Conservation (phyloP, 2,329 filamentous ascomycete genomes). For the Magnaporthiopsis rhizophila region DNA sequence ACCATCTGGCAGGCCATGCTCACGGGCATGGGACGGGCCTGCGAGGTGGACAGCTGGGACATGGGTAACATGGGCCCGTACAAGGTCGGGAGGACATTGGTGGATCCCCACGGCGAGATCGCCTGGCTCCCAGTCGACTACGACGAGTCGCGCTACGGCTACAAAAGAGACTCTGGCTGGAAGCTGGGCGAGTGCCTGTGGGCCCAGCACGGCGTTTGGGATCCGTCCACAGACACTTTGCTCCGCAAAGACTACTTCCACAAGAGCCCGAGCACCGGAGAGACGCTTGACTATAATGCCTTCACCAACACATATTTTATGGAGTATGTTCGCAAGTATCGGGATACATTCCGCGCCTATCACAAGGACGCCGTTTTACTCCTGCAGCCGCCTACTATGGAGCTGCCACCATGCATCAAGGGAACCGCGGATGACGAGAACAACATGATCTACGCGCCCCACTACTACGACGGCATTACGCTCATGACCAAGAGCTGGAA, state of each 20-base stretch:
- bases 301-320: constrained; percentile 93
- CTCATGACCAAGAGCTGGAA: constrained; percentile 98
- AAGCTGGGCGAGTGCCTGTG: constrained; percentile 90
- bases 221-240: constrained; percentile 67
- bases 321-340: constrained; percentile 72
- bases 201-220: constrained; percentile 97
- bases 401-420: constrained; percentile 83
- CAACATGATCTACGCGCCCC: constrained; percentile 84
- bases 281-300: constrained; percentile 67
- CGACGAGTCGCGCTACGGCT: constrained; percentile 83
- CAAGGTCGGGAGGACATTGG: constrained; percentile 72
- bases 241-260: constrained; percentile 83
- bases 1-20: constrained; percentile 92
- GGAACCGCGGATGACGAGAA: constrained; percentile 82
- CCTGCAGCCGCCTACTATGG: constrained; percentile 84
- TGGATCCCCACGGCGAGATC: constrained; percentile 79
- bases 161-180: constrained; percentile 82
- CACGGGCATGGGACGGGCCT: constrained; percentile 82
- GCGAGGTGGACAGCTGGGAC: constrained; percentile 85
- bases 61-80: constrained; percentile 90
- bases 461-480: constrained; percentile 96
- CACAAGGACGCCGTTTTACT: constrained; percentile 81
- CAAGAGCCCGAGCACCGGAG: constrained; percentile 66
- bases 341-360: constrained; percentile 62
- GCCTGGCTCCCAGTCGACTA: constrained; percentile 80